Evolutionary conservation across 352 stramenopile genomes (phyloP), one percentile per base, ranked within the genome.

Genomic region (Thalassiosira tumida): DNA sequence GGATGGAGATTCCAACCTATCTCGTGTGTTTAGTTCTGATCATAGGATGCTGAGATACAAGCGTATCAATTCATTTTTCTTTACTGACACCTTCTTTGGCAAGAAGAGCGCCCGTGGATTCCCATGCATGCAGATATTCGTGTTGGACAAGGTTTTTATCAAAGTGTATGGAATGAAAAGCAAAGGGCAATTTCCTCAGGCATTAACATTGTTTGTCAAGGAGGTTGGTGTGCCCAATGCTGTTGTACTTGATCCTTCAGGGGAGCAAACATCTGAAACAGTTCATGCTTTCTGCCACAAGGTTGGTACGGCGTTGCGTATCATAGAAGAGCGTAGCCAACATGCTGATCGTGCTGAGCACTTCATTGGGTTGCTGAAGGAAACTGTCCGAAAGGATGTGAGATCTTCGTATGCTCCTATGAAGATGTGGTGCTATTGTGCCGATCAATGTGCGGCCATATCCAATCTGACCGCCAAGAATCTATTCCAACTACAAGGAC

Each of bases 21-120:
- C 89, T 2, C 40, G 78, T n/a, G 85, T 93, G 31, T 91, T 93
- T 72, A 21, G 51, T 6, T 93, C 89, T 21, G 93, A 93, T 79
- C 77, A 93, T 77, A 37, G 81, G 7, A 85, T 86, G 43, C 26
- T 93, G 3, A 7, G 87, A 13, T 89, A 93, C 41, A 59, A 84
- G 50, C 64, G 82, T 1, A 75, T 93, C 6, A 83, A 89, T 2
- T 86, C 59, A n/a, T 26, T 41, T 2, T 94, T 95, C 43, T 95
- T 82, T 74, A 95, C 74, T 50, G 89, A 95, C 37, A 93, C 89
- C 31, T 84, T 94, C 29, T 93, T 93, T 79, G 47, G 0, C 0
- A 87, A 93, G 40, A 91, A 87, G 24, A 94, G 88, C 41, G 87
- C 74, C 2, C 62, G 91, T 26, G 89, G 86, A 0, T 86, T 91